These are phyloP conservation scores for Stephania yunnanensis DNA, from an alignment of 164 flowering plant species.

Conservation along the genomic window DNA sequence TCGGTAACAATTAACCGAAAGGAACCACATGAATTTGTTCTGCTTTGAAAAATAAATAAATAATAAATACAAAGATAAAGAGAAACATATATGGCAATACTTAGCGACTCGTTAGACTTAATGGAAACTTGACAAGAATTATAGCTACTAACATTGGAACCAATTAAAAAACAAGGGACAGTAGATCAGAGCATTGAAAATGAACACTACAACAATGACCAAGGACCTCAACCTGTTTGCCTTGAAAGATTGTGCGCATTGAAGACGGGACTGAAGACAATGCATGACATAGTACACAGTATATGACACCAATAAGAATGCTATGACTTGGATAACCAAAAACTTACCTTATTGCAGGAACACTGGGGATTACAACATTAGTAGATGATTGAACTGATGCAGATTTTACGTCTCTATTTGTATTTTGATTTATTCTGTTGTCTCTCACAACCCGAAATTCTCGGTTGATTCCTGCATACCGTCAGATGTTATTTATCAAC, in stretches of 20 bases:
- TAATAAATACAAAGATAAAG: too few relatives aligned
- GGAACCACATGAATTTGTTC: too few relatives aligned
- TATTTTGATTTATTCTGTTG: constrained; percentile 64
- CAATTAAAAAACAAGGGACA: too few relatives aligned
- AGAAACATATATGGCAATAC: too few relatives aligned
- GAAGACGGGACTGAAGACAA: neutral
- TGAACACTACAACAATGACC: too few relatives aligned
- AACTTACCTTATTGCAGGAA: constrained; percentile 43
- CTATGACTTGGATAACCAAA: neutral
- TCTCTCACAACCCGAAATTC: constrained; percentile 92
- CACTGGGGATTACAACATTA: constrained; percentile 25
- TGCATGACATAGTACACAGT: neutral
- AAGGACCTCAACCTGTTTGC: neutral
- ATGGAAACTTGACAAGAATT: too few relatives aligned
- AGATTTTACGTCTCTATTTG: constrained; percentile 34
- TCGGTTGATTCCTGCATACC: constrained; percentile 51
- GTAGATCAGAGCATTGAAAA: too few relatives aligned
- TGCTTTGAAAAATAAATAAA: too few relatives aligned
- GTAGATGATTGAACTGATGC: constrained; percentile 25
- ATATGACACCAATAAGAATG: neutral
- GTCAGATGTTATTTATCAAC: constrained; percentile 12
- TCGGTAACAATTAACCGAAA: neutral
- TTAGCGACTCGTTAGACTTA: too few relatives aligned
- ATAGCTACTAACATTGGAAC: too few relatives aligned
- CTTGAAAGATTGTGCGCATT: neutral